Evolutionary conservation across 2,329 filamentous ascomycete species (phyloP), one percentile per base, ranked within the genome.

Genomic region (Celoporthe dispersa): DNA sequence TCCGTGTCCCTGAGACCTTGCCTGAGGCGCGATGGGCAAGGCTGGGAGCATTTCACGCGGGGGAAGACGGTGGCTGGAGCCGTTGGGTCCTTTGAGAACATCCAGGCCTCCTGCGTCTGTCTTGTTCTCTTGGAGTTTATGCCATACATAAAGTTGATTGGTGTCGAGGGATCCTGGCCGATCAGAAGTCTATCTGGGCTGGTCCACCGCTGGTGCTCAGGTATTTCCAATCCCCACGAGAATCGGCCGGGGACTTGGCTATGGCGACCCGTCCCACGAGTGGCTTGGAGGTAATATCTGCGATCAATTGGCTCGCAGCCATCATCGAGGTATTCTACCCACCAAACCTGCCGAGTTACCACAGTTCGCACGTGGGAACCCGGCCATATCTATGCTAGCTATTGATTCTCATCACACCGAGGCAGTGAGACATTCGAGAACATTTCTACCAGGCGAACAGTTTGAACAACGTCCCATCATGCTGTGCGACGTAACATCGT

Each of bases 381-480:
- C 8, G 19, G 31, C 16, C 33, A n/a, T 7, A n/a, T n/a, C 57
- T 60, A 12, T 37, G 57, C 31, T 33, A 19, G 31, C n/a, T n/a
- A n/a, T n/a, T n/a, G n/a, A n/a, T 8, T 1, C 11, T 39, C 37
- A 22, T 9, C 19, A 9, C 19, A 14, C 19, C 14, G 57, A 22
- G 57, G 16, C 57, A 37, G 22, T 22, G 16, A 63, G 31, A 55
- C 66, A 37, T 63, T 63, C 41, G 44, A 51, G n/a, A 68, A 19
- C 66, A 22, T 19, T 63, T 28, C 22, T 31, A 68, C 12, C 6
- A n/a, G 7, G 9, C 37, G 14, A 12, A 14, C 35, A 19, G 8
- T 33, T 35, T 37, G n/a, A 28, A 14, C n/a, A 8, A 22, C 25
- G 22, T 14, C 25, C 14, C 22, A 39, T n/a, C 9, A 64, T 51